Evolutionary conservation across 495 filamentous ascomycete genomes (phyloP).

Genomic region (Annulohypoxylon bovei): DNA sequence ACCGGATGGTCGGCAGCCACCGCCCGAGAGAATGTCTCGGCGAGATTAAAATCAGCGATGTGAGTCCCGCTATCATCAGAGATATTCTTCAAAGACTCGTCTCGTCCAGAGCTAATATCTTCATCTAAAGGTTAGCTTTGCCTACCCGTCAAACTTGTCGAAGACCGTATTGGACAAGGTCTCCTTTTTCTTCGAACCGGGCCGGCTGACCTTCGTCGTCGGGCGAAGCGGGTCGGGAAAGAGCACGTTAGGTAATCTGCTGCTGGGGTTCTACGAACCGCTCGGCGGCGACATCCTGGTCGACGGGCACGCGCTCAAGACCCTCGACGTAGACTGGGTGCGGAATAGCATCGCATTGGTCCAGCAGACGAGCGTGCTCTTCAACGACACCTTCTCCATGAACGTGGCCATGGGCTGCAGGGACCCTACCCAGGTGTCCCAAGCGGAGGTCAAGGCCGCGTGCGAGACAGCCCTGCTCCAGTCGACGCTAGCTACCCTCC

Average conservation of each 20-base stretch:
- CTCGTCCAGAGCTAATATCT: constrained; percentile 26
- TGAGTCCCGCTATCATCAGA: constrained; percentile 51
- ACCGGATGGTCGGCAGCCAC: constrained; percentile 36
- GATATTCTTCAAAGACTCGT: background rate
- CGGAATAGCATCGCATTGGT: constrained; percentile 82
- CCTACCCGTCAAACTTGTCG: constrained; percentile 79
- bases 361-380: constrained; percentile 84
- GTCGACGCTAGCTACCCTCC: constrained; percentile 74
- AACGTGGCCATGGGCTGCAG: constrained; percentile 82
- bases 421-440: constrained; percentile 59
- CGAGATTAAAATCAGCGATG: constrained; percentile 75
- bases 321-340: constrained; percentile 76
- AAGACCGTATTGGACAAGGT: constrained; percentile 66
- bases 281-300: constrained; percentile 72
- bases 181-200: constrained; percentile 74
- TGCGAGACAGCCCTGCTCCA: constrained; percentile 75
- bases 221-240: constrained; percentile 93
- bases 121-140: constrained; percentile 75
- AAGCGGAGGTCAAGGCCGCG: constrained; percentile 66
- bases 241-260: constrained; percentile 83
- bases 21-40: constrained; percentile 63
- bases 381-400: constrained; percentile 80
- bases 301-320: constrained; percentile 70
- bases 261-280: constrained; percentile 80
- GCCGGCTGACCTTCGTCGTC: constrained; percentile 82